A percentile compares a stretch with the other conserved stretches of the same genome.
Evolutionary conservation across 2,329 filamentous ascomycete species (phyloP).

Genomic region (Fusarium coicis): DNA sequence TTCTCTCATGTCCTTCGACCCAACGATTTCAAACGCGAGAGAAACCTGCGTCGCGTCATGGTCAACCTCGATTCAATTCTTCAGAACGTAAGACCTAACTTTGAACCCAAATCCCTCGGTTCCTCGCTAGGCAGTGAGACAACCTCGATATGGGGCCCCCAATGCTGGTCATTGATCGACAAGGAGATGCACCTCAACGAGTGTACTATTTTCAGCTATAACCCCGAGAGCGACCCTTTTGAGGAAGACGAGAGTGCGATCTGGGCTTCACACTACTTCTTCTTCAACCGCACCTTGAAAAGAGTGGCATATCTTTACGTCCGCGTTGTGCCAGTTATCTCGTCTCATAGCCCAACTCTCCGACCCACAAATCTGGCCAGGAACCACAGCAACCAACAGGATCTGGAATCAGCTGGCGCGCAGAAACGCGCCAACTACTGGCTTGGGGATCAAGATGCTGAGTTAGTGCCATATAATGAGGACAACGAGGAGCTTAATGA

Average conservation of each 20-base stretch:
- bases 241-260: slow-evolving; percentile 92
- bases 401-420: slow-evolving; percentile 50
- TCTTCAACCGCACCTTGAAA: slow-evolving; percentile 94
- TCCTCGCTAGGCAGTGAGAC: slow-evolving; percentile 58
- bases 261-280: slow-evolving; percentile 97
- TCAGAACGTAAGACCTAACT: slow-evolving; percentile 81
- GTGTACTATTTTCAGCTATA: slow-evolving; percentile 90
- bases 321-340: slow-evolving; percentile 84
- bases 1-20: slow-evolving; percentile 93
- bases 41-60: slow-evolving; percentile 83
- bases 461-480: slow-evolving; percentile 57
- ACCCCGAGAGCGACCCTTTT: slow-evolving; percentile 89
- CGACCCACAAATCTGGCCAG: slow-evolving; percentile 48
- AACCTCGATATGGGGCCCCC: slow-evolving; percentile 80
- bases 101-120: slow-evolving; percentile 56
- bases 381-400: slow-evolving; percentile 41
- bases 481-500: slow-evolving; percentile 61
- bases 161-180: slow-evolving; percentile 92
- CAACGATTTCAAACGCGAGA: slow-evolving; percentile 88
- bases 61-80: slow-evolving; percentile 88
- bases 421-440: slow-evolving; percentile 86
- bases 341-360: slow-evolving; percentile 66
- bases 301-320: slow-evolving; percentile 94
- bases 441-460: slow-evolving; percentile 76
- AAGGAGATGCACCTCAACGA: slow-evolving; percentile 93